A percentile compares a stretch with the other conserved stretches of the same genome.
Conservation (phyloP, 352 stramenopile species). For the Pythium periplocum region DNA sequence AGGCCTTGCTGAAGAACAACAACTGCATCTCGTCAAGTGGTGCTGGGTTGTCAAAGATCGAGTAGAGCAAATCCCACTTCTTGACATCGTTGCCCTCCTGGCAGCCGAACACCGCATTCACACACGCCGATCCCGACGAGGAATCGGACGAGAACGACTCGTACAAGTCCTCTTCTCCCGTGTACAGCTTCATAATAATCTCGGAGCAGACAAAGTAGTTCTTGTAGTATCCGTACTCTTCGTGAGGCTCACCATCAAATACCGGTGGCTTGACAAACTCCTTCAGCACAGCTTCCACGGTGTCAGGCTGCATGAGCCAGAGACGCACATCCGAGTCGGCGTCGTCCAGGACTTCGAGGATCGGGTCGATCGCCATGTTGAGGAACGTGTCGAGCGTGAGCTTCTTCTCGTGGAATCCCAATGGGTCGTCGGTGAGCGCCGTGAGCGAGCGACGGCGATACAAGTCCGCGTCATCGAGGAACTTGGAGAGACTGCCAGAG, state of each 20-base stretch:
- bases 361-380: conserved; percentile 80
- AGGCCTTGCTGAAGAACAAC: conserved; percentile 83
- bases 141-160: conserved; percentile 85
- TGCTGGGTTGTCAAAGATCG: conserved; percentile 69
- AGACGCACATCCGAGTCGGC: conserved; percentile 79
- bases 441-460: conserved; percentile 69
- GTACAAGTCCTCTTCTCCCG: conserved; percentile 83
- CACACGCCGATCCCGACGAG: conserved; percentile 57
- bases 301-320: conserved; percentile 77
- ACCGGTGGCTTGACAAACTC: conserved; percentile 80
- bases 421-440: conserved; percentile 66
- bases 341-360: conserved; percentile 83
- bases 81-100: conserved; percentile 64
- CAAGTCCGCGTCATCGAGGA: conserved; percentile 67
- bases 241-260: conserved; percentile 67
- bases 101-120: conserved; percentile 74
- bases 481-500: conserved; percentile 71
- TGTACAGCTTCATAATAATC: conserved; percentile 90
- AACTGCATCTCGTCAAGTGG: conserved; percentile 85
- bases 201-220: conserved; percentile 86
- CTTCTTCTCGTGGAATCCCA: conserved; percentile 58
- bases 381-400: conserved; percentile 66
- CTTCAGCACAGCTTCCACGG: conserved; percentile 67
- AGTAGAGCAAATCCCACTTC: conserved; percentile 81
- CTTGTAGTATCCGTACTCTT: conserved; percentile 89